A percentile compares a stretch with the other conserved stretches of the same genome.
Evolutionary conservation across 78 protist genomes (phyloP).

Genomic region (Dictyostelium capitatum): DNA sequence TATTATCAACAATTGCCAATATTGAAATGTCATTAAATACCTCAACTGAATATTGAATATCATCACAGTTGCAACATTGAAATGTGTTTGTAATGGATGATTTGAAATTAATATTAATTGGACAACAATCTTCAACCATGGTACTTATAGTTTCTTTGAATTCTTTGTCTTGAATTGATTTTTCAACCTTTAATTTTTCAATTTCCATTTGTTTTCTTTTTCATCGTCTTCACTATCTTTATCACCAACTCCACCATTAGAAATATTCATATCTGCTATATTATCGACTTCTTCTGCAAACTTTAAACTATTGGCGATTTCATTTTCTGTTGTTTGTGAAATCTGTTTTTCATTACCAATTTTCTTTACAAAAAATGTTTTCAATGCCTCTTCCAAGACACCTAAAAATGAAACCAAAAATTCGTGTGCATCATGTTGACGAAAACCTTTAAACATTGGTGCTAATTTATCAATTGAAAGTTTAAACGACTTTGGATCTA

Average conservation of each 20-base stretch:
- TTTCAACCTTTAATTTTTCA: neutral
- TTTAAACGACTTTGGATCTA: slow-evolving; percentile 41
- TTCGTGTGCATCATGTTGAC: slow-evolving; percentile 75
- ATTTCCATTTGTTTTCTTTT: neutral
- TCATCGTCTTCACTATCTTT: slow-evolving; percentile 23
- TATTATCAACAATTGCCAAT: neutral
- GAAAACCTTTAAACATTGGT: slow-evolving; percentile 53
- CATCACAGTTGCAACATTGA: slow-evolving; percentile 41
- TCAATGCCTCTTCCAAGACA: slow-evolving; percentile 40
- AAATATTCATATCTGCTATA: no score
- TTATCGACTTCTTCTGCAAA: no score
- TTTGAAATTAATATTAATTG: slow-evolving; percentile 46
- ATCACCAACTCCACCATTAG: neutral
- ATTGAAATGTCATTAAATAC: slow-evolving; percentile 57
- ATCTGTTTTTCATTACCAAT: neutral
- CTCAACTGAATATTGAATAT: slow-evolving; percentile 19
- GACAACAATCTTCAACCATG: slow-evolving; percentile 13
- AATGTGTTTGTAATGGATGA: slow-evolving; percentile 4
- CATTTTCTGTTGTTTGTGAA: no score
- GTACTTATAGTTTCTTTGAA: neutral
- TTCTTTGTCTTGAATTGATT: neutral
- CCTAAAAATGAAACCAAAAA: slow-evolving; percentile 51
- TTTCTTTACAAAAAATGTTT: neutral
- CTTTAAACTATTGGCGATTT: no score
- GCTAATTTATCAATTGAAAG: neutral